Conservation (phyloP, 305 asterid genomes). For the Fraxinus velutina region DNA sequence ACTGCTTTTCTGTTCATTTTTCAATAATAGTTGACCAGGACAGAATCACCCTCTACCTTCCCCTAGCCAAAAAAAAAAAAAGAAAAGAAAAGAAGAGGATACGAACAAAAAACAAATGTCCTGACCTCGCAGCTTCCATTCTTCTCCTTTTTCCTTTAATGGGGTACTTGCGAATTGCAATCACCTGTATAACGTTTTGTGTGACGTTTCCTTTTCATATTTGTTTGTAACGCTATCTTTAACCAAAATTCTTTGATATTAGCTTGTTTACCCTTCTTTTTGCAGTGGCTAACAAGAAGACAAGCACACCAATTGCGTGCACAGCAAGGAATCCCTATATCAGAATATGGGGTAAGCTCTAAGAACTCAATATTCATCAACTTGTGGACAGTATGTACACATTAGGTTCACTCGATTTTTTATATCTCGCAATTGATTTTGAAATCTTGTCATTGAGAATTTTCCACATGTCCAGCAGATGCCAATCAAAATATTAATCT, state of each 20-base stretch:
- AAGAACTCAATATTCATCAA: slow-evolving; percentile 12
- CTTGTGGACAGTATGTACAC: neutral
- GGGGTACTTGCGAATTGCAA: neutral
- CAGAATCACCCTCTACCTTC: neutral
- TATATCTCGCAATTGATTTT: neutral
- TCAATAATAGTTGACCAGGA: neutral
- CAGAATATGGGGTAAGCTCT: slow-evolving; percentile 83
- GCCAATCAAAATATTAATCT: neutral
- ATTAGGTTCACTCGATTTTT: neutral
- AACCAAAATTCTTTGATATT: neutral
- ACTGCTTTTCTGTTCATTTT: neutral
- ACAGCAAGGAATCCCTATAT: slow-evolving; percentile 91
- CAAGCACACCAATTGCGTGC: slow-evolving; percentile 81
- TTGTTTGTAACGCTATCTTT: neutral
- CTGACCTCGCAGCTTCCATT: neutral
- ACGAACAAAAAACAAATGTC: neutral
- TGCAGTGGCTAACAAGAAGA: slow-evolving; percentile 87
- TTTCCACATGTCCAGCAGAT: neutral
- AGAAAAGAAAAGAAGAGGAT: neutral
- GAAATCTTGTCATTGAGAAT: neutral
- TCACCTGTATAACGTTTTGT: neutral
- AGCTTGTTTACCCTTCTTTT: slow-evolving; percentile 12
- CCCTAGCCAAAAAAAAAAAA: neutral
- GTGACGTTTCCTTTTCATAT: neutral
- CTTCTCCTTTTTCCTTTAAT: neutral